Percentiles rank a stretch among this genome's conserved stretches.
Conservation (phyloP, 768 basidiomycete genomes). For the Cyathus striatus region DNA sequence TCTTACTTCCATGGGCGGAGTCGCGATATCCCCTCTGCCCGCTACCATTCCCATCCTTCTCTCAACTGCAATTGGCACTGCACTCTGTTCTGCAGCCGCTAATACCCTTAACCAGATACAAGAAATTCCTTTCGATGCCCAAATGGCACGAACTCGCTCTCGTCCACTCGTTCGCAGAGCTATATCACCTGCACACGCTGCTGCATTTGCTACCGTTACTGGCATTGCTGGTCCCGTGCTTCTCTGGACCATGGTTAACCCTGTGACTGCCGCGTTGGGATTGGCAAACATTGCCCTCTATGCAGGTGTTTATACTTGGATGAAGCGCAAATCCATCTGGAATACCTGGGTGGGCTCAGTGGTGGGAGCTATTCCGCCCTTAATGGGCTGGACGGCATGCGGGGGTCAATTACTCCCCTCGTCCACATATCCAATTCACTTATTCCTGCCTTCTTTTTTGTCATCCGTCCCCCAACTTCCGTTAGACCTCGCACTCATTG, state of each 20-base stretch:
- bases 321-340: constrained; percentile 75
- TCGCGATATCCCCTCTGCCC: constrained; percentile 88
- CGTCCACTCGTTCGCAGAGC: constrained; percentile 82
- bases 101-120: constrained; percentile 94
- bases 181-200: constrained; percentile 83
- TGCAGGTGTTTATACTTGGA: constrained; percentile 86
- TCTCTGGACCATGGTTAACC: constrained; percentile 80
- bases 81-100: constrained; percentile 87
- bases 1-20: constrained; percentile 86
- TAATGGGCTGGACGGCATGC: constrained; percentile 98
- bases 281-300: constrained; percentile 84
- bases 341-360: constrained; percentile 96
- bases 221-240: constrained; percentile 76
- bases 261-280: constrained; percentile 80
- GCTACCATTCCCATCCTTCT: constrained; percentile 80
- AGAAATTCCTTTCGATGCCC: constrained; percentile 94
- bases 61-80: constrained; percentile 84
- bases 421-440: constrained; percentile 48
- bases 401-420: constrained; percentile 74
- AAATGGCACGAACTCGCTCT: constrained; percentile 87
- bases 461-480: constrained; percentile 23
- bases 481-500: constrained; percentile 45
- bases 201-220: constrained; percentile 69
- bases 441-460: constrained; percentile 62
- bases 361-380: constrained; percentile 87